Percentiles rank a stretch among this genome's conserved stretches.
Conservation (phyloP, 257 asterid genomes). For the Lantana camara region DNA sequence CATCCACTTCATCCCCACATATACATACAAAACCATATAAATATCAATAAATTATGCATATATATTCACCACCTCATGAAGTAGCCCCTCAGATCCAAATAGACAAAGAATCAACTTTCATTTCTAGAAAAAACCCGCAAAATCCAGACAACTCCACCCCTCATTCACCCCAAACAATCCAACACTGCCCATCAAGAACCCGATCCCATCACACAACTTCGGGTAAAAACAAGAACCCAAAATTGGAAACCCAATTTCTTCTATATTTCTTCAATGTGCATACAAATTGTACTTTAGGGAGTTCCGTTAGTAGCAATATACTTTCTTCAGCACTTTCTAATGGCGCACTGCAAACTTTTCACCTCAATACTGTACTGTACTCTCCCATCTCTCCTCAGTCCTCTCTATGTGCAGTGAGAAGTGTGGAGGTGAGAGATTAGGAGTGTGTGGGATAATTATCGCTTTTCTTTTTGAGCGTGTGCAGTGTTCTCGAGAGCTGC, state of each 20-base stretch:
- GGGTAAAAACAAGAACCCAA: background rate
- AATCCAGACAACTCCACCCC: constrained; percentile 35
- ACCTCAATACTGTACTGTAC: constrained; percentile 48
- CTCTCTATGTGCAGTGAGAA: constrained; percentile 26
- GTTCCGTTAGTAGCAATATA: constrained; percentile 12
- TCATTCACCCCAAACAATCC: constrained; percentile 40
- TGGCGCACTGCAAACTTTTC: constrained; percentile 43
- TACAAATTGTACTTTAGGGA: constrained; percentile 16
- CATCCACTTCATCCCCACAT: constrained; percentile 45
- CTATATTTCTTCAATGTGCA: constrained; percentile 16
- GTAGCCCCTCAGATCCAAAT: constrained; percentile 66
- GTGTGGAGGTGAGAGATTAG: constrained; percentile 39
- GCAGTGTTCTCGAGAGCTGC: constrained; percentile 56
- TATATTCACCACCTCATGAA: constrained; percentile 34
- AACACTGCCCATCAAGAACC: constrained; percentile 28
- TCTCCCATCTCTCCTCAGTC: constrained; percentile 35
- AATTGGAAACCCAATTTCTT: constrained; percentile 25
- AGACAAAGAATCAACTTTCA: constrained; percentile 34
- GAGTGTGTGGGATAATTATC: constrained; percentile 42
- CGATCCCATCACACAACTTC: constrained; percentile 32
- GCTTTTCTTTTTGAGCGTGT: constrained; percentile 62
- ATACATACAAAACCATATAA: constrained; percentile 20
- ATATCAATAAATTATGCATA: background rate
- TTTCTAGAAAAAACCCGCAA: constrained; percentile 34
- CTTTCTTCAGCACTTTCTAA: constrained; percentile 40